Conservation (phyloP, 2,329 filamentous ascomycete species). For the Alternaria triticimaculans region DNA sequence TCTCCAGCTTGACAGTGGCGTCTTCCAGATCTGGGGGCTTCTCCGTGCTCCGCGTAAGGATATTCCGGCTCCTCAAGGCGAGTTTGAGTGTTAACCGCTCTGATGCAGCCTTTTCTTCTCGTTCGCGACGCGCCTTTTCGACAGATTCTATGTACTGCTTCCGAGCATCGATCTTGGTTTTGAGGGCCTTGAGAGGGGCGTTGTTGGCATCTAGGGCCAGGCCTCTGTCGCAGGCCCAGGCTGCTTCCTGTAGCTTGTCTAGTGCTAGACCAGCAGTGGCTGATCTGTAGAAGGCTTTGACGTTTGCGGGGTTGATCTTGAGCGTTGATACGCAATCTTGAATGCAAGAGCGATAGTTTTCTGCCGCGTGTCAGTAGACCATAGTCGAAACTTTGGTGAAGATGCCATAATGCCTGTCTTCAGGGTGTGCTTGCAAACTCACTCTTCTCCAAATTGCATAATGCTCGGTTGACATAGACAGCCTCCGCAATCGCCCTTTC, state of each 20-base stretch:
- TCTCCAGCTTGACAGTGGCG: slow-evolving; percentile 72
- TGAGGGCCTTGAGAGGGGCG: slow-evolving; percentile 67
- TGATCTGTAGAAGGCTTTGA: slow-evolving; percentile 92
- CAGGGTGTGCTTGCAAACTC: slow-evolving; percentile 30
- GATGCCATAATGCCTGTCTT: neutral
- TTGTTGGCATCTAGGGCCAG: slow-evolving; percentile 76
- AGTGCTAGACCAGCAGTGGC: slow-evolving; percentile 78
- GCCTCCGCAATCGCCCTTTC: slow-evolving; percentile 74
- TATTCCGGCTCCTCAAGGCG: slow-evolving; percentile 71
- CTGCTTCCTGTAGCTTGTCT: slow-evolving; percentile 78
- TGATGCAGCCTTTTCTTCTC: slow-evolving; percentile 61
- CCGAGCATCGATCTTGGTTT: slow-evolving; percentile 68
- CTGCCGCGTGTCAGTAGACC: slow-evolving; percentile 46
- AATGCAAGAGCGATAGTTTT: slow-evolving; percentile 87
- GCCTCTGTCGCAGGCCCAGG: slow-evolving; percentile 77
- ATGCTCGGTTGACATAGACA: slow-evolving; percentile 84
- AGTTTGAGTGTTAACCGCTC: slow-evolving; percentile 61
- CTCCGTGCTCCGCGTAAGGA: slow-evolving; percentile 70
- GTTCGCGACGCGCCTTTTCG: slow-evolving; percentile 63
- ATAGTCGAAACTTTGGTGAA: neutral
- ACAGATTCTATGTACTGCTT: slow-evolving; percentile 63
- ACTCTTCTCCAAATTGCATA: slow-evolving; percentile 86
- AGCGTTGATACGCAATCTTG: slow-evolving; percentile 83
- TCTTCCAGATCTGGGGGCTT: slow-evolving; percentile 89
- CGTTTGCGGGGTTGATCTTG: slow-evolving; percentile 76